Conservation (phyloP, 2,329 filamentous ascomycete species). For the Diaporthe velutina region DNA sequence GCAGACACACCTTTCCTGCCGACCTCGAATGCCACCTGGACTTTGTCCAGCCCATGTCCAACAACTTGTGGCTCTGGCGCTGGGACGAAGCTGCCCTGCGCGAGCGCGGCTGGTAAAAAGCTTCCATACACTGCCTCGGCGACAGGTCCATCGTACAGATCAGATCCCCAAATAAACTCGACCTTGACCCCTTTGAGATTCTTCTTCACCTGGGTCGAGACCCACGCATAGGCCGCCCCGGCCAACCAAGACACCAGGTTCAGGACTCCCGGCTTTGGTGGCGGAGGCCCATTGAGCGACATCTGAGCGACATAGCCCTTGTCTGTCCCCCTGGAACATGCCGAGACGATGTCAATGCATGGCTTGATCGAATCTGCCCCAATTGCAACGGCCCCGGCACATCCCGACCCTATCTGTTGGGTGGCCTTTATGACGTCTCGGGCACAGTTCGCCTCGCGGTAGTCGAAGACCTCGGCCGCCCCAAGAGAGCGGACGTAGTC, state of each 20-base stretch:
- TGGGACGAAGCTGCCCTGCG: slow-evolving; percentile 42
- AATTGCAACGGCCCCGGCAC: slow-evolving; percentile 43
- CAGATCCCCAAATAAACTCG: slow-evolving; percentile 43
- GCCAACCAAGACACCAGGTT: slow-evolving; percentile 8
- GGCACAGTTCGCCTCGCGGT: slow-evolving; percentile 48
- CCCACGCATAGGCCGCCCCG: not conserved
- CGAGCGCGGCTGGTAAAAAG: slow-evolving; percentile 47
- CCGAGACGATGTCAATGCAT: slow-evolving; percentile 42
- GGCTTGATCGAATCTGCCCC: slow-evolving; percentile 35
- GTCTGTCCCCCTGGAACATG: slow-evolving; percentile 11
- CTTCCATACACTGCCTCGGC: slow-evolving; percentile 42
- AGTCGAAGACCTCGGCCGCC: slow-evolving; percentile 57
- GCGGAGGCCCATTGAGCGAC: slow-evolving; percentile 2
- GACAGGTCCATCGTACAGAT: slow-evolving; percentile 41
- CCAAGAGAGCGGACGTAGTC: slow-evolving; percentile 55
- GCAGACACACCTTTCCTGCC: slow-evolving; percentile 51
- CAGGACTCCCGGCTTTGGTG: not conserved
- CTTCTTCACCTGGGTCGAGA: slow-evolving; percentile 18
- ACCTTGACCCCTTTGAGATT: slow-evolving; percentile 23
- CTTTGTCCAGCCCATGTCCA: slow-evolving; percentile 46
- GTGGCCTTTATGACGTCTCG: slow-evolving; percentile 47
- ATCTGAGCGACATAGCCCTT: slow-evolving; percentile 35
- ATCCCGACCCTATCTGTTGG: slow-evolving; percentile 35
- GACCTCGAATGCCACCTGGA: slow-evolving; percentile 47
- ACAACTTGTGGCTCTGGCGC: slow-evolving; percentile 45